phyloP scores from a whole-genome alignment of 768 basidiomycete genomes.

The Hemileccinum rubropunctum region DNA sequence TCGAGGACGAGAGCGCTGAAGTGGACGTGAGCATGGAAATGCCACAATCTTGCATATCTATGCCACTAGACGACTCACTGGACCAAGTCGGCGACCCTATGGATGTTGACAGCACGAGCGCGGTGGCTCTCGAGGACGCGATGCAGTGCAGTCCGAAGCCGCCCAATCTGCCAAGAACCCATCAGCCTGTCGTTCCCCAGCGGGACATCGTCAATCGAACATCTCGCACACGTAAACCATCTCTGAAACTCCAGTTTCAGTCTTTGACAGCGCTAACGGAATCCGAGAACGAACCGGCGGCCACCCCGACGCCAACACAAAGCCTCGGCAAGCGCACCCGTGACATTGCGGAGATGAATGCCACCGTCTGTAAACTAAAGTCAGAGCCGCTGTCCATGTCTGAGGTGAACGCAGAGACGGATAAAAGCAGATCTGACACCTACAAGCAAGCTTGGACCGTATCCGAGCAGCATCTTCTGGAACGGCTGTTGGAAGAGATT shows the following conservation, averaged over 20 bases:
- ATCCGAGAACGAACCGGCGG: conserved; percentile 5
- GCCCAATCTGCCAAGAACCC: not conserved
- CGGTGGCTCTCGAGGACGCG: not conserved
- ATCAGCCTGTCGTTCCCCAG: conserved; percentile 6
- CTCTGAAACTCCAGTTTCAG: conserved; percentile 29
- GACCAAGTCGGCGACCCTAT: conserved; percentile 6
- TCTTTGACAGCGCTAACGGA: conserved; percentile 8
- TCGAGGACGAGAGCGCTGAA: conserved; percentile 58
- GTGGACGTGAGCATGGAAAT: conserved; percentile 51
- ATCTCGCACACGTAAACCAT: conserved; percentile 30
- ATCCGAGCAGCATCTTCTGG: conserved; percentile 74
- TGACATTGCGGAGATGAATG: conserved; percentile 17
- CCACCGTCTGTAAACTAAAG: conserved; percentile 13
- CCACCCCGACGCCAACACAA: conserved; percentile 14
- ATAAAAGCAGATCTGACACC: conserved; percentile 48
- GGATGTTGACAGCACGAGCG: conserved; percentile 14
- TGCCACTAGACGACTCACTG: conserved; percentile 9
- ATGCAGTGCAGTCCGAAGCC: not conserved
- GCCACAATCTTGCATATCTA: conserved; percentile 22
- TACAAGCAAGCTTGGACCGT: conserved; percentile 81
- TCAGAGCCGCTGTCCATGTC: conserved; percentile 11
- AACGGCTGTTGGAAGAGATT: conserved; percentile 69
- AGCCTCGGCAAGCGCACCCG: conserved; percentile 29
- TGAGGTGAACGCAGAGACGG: conserved; percentile 21
- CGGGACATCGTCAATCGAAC: conserved; percentile 9